phyloP scores from a whole-genome alignment of 2,329 filamentous ascomycete genomes.

The Chaetomium strumarium region DNA sequence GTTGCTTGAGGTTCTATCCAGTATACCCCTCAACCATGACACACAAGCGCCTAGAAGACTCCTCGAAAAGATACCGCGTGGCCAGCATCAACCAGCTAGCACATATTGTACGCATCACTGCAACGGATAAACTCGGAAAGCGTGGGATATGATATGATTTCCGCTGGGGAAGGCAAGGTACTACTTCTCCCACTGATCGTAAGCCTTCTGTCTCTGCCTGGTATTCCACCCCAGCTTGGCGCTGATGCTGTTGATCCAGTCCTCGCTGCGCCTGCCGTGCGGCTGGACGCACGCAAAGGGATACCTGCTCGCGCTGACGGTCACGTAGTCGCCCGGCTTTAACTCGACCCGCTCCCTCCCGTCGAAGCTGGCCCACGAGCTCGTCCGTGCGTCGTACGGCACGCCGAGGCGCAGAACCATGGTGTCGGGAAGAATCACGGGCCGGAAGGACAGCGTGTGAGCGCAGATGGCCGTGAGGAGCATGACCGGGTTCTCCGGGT shows the following conservation, averaged over 20 bases:
- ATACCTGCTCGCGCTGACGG: conserved; percentile 72
- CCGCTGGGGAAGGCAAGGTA: not conserved
- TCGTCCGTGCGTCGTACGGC: conserved; percentile 85
- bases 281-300: conserved; percentile 74
- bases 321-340: conserved; percentile 73
- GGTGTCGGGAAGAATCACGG: conserved; percentile 94
- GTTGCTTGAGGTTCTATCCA: no score
- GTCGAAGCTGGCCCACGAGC: conserved; percentile 97
- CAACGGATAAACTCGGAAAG: no score
- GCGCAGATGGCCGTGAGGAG: conserved; percentile 91
- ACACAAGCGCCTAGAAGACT: no score
- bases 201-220: conserved; percentile 66
- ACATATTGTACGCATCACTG: not conserved
- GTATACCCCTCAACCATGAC: no score
- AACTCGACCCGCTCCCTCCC: conserved; percentile 83
- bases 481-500: conserved; percentile 95
- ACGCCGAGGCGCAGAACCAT: conserved; percentile 90
- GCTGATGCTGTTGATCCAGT: conserved; percentile 78
- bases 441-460: conserved; percentile 89
- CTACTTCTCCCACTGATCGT: conserved; percentile 32
- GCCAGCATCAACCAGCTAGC: no score
- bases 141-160: not conserved
- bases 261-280: conserved; percentile 62
- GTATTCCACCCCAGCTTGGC: conserved; percentile 78
- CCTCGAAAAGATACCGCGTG: no score